Conservation (phyloP, 768 basidiomycete genomes). For the Rhizopogon roseolus region DNA sequence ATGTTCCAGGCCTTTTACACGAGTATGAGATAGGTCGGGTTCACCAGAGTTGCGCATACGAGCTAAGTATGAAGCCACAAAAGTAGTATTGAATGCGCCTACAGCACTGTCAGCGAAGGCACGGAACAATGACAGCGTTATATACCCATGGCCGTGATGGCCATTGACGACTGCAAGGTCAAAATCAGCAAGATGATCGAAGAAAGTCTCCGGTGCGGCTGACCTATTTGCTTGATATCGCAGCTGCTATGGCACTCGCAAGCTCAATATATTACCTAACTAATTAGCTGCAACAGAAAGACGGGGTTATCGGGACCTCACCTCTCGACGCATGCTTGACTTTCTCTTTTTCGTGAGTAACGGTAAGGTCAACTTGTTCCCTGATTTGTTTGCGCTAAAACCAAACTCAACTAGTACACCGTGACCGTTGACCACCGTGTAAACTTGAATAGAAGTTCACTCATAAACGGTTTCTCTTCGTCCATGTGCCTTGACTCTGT, state of each 20-base stretch:
- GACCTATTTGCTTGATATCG: conserved; percentile 11
- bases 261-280: conserved; percentile 14
- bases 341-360: neutral
- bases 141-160: conserved; percentile 25
- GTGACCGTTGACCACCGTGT: no score
- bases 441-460: neutral
- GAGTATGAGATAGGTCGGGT: conserved; percentile 23
- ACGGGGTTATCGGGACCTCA: neutral
- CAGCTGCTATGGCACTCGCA: conserved; percentile 19
- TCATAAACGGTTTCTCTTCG: neutral
- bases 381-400: neutral
- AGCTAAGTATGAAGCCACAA: conserved; percentile 35
- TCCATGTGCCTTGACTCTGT: neutral
- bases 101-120: neutral
- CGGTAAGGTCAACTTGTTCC: neutral
- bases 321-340: neutral
- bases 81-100: conserved; percentile 31
- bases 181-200: neutral
- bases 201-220: neutral
- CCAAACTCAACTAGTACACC: no score
- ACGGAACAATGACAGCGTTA: neutral
- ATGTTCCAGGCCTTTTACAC: conserved; percentile 24
- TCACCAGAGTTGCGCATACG: conserved; percentile 32
- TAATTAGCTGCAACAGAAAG: conserved; percentile 3
- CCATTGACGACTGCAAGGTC: conserved; percentile 19